A percentile compares a stretch with the other conserved stretches of the same genome.
These are phyloP conservation scores for Sechiopsis laciniata DNA, from an alignment of 306 rosid genomes.

Conservation along the genomic window DNA sequence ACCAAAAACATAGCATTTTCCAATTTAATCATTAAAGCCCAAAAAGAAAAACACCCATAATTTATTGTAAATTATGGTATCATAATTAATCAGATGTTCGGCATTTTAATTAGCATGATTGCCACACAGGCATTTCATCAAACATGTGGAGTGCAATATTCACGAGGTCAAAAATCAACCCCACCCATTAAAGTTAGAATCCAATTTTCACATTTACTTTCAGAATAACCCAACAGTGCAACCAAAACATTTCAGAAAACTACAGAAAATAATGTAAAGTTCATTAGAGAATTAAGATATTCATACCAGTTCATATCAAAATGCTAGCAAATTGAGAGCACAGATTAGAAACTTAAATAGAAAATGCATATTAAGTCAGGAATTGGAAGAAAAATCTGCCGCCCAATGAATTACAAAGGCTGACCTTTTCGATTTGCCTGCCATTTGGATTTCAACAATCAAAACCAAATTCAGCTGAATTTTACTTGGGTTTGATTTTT, in stretches of 20 bases:
- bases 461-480: neutral
- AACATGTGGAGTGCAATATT: neutral
- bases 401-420: neutral
- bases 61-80: neutral
- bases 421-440: neutral
- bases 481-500: neutral
- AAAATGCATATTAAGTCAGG: neutral
- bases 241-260: neutral
- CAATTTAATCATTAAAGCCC: slow-evolving; percentile 12
- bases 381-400: neutral
- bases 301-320: slow-evolving; percentile 2
- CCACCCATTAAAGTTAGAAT: neutral
- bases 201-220: neutral
- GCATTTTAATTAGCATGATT: neutral
- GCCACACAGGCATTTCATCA: slow-evolving; percentile 8
- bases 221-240: neutral
- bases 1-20: neutral
- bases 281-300: neutral
- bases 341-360: neutral
- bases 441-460: neutral
- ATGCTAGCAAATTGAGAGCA: neutral
- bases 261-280: neutral
- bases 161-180: neutral
- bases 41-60: neutral
- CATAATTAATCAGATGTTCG: neutral